Percentiles rank a stretch among this genome's conserved stretches.
phyloP scores from a whole-genome alignment of 495 filamentous ascomycete genomes.

The Delitschia confertaspora region DNA sequence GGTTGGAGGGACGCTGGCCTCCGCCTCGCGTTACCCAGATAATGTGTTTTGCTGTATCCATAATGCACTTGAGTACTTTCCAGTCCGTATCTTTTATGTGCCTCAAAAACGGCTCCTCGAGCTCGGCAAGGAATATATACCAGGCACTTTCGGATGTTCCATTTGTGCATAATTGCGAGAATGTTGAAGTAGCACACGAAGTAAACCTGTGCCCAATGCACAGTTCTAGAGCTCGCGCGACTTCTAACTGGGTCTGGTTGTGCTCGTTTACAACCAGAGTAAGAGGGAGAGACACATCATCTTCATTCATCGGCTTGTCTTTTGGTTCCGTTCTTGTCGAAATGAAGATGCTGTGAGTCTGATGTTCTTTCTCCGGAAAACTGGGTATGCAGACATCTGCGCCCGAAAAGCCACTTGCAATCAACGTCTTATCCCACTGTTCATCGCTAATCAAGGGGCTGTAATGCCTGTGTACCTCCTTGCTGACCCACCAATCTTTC shows the following conservation, averaged over 20 bases:
- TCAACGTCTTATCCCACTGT: not conserved
- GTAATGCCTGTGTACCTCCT: not conserved
- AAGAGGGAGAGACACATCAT: too few species aligned
- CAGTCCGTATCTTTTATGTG: not conserved
- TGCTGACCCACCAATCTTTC: slow-evolving; percentile 8
- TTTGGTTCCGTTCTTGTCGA: not conserved
- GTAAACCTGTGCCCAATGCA: not conserved
- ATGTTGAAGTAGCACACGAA: not conserved
- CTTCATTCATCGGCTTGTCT: too few species aligned
- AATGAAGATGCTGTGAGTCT: not conserved
- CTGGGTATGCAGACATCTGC: slow-evolving; percentile 1
- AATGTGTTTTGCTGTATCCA: not conserved
- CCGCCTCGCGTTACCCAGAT: slow-evolving; percentile 9
- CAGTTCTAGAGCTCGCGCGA: slow-evolving; percentile 4
- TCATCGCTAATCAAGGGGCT: slow-evolving; percentile 1
- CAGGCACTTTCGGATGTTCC: too few species aligned
- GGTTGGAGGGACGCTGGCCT: not conserved
- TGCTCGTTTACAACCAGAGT: not conserved
- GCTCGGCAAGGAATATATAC: slow-evolving; percentile 1
- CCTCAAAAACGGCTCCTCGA: not conserved
- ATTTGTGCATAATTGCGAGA: not conserved
- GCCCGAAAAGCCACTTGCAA: slow-evolving; percentile 1
- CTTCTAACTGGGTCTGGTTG: not conserved
- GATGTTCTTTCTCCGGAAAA: not conserved
- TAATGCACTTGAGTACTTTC: not conserved